A percentile compares a stretch with the other conserved stretches of the same genome.
Evolutionary conservation across 441 rosid species (phyloP).

Genomic region (Pelargonium myrrhifolium): DNA sequence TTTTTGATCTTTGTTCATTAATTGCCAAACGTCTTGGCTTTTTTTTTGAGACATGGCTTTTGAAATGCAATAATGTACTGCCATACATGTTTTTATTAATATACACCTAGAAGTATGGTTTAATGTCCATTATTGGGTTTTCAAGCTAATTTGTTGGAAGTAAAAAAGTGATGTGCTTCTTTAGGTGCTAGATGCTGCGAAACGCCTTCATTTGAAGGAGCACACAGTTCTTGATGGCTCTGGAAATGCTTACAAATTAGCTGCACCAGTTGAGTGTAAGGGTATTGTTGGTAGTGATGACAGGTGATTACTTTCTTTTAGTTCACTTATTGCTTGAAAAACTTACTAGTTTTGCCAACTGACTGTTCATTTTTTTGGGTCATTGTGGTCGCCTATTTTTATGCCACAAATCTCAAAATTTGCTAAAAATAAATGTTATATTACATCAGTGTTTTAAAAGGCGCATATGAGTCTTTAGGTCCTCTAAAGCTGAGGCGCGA

Average conservation of each 20-base stretch:
- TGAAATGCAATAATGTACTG: not conserved
- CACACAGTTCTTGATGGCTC: slow-evolving; percentile 86
- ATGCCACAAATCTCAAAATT: not conserved
- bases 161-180: slow-evolving; percentile 4
- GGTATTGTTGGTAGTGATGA: slow-evolving; percentile 99
- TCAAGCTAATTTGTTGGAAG: not conserved
- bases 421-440: too few relatives aligned
- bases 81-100: not conserved
- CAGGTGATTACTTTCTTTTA: slow-evolving; percentile 39
- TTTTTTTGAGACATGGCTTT: not conserved
- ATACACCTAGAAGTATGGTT: not conserved
- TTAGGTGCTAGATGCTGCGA: slow-evolving; percentile 91
- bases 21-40: not conserved
- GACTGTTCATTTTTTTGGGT: not conserved
- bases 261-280: slow-evolving; percentile 99
- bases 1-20: not conserved
- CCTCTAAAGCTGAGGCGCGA: too few relatives aligned
- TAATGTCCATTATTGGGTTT: not conserved
- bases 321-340: slow-evolving; percentile 3
- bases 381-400: not conserved
- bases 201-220: slow-evolving; percentile 90
- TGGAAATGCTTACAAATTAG: slow-evolving; percentile 73
- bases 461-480: too few relatives aligned
- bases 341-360: not conserved
- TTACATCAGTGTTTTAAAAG: too few relatives aligned